Evolutionary conservation across 2,329 filamentous ascomycete genomes (phyloP).

Genomic region (Diaporthe capsici): DNA sequence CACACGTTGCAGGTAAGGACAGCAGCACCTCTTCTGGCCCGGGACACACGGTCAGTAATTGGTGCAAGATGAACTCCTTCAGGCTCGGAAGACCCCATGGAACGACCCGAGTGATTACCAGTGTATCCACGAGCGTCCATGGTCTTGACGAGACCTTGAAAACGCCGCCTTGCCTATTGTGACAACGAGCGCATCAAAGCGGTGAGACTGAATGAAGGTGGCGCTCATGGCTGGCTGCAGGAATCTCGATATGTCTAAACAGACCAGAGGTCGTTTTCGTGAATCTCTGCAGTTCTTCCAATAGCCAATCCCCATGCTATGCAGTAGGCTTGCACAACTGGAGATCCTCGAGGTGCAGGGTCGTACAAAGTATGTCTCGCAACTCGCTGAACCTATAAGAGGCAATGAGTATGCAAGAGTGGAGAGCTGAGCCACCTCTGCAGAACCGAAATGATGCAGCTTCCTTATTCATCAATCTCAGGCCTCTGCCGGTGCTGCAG

Average conservation of each 20-base stretch:
- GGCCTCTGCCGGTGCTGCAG: background rate
- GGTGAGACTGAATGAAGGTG: background rate
- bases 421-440: background rate
- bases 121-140: background rate
- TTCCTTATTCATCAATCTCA: background rate
- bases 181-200: background rate
- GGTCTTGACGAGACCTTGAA: background rate
- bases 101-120: background rate
- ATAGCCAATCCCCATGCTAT: background rate
- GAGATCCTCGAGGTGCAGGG: background rate
- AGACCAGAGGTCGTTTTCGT: background rate
- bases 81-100: constrained; percentile 37
- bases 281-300: background rate
- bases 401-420: background rate
- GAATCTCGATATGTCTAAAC: background rate
- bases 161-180: background rate
- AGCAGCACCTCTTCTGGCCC: constrained; percentile 70
- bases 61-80: constrained; percentile 67
- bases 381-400: background rate
- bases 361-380: background rate
- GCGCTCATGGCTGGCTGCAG: background rate
- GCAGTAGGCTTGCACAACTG: background rate
- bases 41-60: constrained; percentile 68
- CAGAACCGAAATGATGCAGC: background rate
- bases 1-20: constrained; percentile 65